phyloP scores from a whole-genome alignment of 805 yeast species.

The Pichia paraexigua region DNA sequence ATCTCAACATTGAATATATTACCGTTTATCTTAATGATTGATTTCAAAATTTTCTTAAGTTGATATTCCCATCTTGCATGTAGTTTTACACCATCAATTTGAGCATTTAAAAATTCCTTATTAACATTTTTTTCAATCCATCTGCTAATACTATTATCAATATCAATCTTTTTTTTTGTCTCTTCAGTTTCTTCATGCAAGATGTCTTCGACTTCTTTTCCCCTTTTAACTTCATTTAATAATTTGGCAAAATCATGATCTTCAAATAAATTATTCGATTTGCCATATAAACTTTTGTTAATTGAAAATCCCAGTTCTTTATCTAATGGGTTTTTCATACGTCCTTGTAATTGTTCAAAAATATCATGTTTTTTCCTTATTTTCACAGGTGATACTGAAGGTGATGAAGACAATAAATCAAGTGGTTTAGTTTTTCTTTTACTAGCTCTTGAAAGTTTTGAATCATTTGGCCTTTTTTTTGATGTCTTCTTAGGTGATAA shows the following conservation, averaged over 20 bases:
- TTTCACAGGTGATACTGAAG: not conserved
- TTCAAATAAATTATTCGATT: not conserved
- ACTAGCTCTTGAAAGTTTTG: not conserved
- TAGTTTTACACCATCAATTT: not conserved
- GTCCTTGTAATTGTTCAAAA: slow-evolving; percentile 1
- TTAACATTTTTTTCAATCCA: slow-evolving; percentile 4
- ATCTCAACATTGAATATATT: not conserved
- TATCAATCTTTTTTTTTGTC: not conserved
- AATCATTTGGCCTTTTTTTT: not conserved
- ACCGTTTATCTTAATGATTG: not conserved
- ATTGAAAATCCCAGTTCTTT: slow-evolving; percentile 9
- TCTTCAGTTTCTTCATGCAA: not conserved
- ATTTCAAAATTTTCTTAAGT: not conserved
- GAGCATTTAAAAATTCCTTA: not conserved
- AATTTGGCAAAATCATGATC: not conserved
- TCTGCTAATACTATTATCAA: not conserved
- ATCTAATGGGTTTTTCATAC: slow-evolving; percentile 6
- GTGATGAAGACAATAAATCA: not conserved
- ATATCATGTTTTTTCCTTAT: not conserved
- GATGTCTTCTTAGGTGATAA: slow-evolving; percentile 3
- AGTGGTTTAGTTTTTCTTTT: not conserved
- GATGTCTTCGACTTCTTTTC: not conserved
- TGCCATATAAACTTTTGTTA: not conserved
- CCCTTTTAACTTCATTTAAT: slow-evolving; percentile 1
- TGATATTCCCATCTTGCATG: slow-evolving; percentile 2